Base-by-base conservation (phyloP, 129 eudicot species). In the Arctium lappa region DNA sequence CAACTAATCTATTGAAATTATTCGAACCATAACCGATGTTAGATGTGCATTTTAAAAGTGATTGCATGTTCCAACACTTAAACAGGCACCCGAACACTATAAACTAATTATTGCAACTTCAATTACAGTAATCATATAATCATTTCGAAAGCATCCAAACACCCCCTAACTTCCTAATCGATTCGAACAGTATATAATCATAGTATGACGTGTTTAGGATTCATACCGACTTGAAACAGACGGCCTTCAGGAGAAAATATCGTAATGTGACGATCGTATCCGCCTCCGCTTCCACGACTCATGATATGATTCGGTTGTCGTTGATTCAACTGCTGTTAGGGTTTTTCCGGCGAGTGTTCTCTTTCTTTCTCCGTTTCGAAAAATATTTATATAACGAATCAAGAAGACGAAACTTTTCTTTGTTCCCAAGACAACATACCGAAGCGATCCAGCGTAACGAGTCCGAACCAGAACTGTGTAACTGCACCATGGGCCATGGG, bases 191-290 rank as follows among this genome's bases (percentile, higher is more conserved):
- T 5, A 18, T 18, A n/a, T 60, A 81, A 7, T 73, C 18, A 37
- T 29, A 13, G 39, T 56, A 6, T n/a, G 69, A 53, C 8, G 75
- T 10, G 37, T 83, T 50, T 16, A 63, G 31, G 71, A 85, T 7
- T 37, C 90, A 38, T 88, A 92, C 98, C 98, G 2, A 94, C 98
- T 94, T 94, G 98, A 89, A 88, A 94, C 71, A 94, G 94, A 76
- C 98, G 97, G 4, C 98, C 98, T 91, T 94, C 98, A 4, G 98
- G 98, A 6, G 98, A 94, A 83, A 94, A 94, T 77, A 94, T 94
- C 70, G 98, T 94, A 36, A 94, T 94, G 90, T 91, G 98, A 38
- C 98, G 97, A 88, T 94, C 98, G 85, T 94, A 94, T 37, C 98
- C 98, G 66, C 94, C 98, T 83, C 98, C 98, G 72, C 98, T 94